Percentiles rank a stretch among this genome's conserved stretches.
phyloP scores from a whole-genome alignment of 2,329 filamentous ascomycete species.

The Xylariaceae sp. region DNA sequence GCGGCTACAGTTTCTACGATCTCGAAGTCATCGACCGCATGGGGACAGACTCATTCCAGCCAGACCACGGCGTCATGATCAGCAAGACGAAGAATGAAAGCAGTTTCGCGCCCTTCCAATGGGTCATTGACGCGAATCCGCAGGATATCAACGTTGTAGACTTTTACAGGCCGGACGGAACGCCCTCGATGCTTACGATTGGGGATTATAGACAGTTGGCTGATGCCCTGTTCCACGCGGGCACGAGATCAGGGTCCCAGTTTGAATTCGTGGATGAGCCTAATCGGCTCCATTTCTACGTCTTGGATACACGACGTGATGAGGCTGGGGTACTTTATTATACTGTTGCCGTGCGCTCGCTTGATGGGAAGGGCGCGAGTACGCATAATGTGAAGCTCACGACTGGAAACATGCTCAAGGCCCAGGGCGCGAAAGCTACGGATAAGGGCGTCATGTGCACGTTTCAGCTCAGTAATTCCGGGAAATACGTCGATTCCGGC shows the following conservation, averaged over 20 bases:
- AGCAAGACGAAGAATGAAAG: slow-evolving; percentile 47
- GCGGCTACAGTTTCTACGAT: slow-evolving; percentile 47
- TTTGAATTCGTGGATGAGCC: slow-evolving; percentile 44
- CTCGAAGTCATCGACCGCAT: slow-evolving; percentile 50
- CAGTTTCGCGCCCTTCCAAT: slow-evolving; percentile 42
- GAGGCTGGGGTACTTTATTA: slow-evolving; percentile 42
- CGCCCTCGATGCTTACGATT: slow-evolving; percentile 41
- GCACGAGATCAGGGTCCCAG: slow-evolving; percentile 45
- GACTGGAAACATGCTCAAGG: slow-evolving; percentile 31
- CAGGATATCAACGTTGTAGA: slow-evolving; percentile 47
- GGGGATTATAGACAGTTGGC: slow-evolving; percentile 50
- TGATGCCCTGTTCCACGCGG: slow-evolving; percentile 51
- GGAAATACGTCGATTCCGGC: slow-evolving; percentile 29
- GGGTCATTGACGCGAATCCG: slow-evolving; percentile 51
- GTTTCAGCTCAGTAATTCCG: slow-evolving; percentile 45
- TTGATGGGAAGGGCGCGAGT: slow-evolving; percentile 35
- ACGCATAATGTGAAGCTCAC: slow-evolving; percentile 36
- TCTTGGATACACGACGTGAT: slow-evolving; percentile 41
- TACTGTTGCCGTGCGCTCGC: slow-evolving; percentile 42
- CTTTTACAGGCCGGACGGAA: slow-evolving; percentile 46
- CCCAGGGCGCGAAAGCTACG: slow-evolving; percentile 25
- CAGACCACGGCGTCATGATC: slow-evolving; percentile 49
- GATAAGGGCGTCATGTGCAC: slow-evolving; percentile 39
- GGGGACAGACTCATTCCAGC: slow-evolving; percentile 48
- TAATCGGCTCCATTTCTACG: slow-evolving; percentile 47